Evolutionary conservation across 2,329 filamentous ascomycete genomes (phyloP), one percentile per base, ranked within the genome.

Genomic region (Trichoderma gracile): DNA sequence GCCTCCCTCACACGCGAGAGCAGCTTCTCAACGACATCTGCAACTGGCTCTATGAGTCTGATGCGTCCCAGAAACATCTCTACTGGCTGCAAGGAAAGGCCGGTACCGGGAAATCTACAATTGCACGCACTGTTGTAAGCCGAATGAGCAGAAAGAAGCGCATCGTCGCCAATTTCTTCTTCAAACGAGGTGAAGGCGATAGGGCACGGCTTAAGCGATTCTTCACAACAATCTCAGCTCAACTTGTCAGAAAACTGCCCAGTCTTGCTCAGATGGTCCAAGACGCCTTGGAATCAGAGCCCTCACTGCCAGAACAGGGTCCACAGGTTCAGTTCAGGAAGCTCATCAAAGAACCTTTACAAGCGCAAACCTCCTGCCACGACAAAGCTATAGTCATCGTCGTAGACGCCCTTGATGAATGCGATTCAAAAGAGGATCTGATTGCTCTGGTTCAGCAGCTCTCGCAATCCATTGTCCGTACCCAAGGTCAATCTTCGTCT

Each of bases 111-210:
- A 71, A 71, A 47, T 71, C 70, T 1, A 69, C 67, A 1, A 64
- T 71, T 25, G 56, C 66, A 3, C 66, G 67, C 10, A 68, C 64
- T 2, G 27, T 69, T 1, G 60, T 52, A 19, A 25, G 54, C 10
- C 27, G 14, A 0, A 5, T 65, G 0, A 30, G 23, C 25, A 4
- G 15, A 2, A 3, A 17, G 0, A 14, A 53, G 0, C 3, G 8
- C 0, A 67, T 79, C 1, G 73, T 67, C 0, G 76, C 74, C 0
- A 77, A 73, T 6, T 82, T 81, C 67, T 80, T 81, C 4, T 58
- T 58, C 15, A 58, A 58, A 17, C 38, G 30, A 23, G 56, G 56
- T 19, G 56, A 49, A 47, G 69, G 82, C 80, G 69, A 79, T 77
- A 43, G 74, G 69, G 59, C 78, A 73, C 0, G 75, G 76, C 50